Evolutionary conservation across 495 filamentous ascomycete species (phyloP).

Genomic region (Penicillium roqueforti): DNA sequence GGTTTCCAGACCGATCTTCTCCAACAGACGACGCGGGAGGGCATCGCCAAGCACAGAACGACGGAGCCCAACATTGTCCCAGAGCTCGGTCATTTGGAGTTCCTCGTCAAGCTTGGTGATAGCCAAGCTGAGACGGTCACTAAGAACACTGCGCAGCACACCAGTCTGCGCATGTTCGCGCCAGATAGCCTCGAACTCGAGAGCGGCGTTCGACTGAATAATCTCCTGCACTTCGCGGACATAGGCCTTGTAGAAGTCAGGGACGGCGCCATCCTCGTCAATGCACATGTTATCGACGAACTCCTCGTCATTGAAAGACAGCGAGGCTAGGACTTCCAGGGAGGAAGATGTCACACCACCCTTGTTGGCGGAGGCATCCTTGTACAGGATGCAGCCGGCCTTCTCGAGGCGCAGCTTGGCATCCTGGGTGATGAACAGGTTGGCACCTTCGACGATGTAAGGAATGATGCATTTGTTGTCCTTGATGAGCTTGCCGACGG

Average conservation of each 20-base stretch:
- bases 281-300: slow-evolving; percentile 95
- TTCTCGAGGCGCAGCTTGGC: slow-evolving; percentile 92
- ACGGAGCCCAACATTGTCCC: slow-evolving; percentile 77
- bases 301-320: slow-evolving; percentile 84
- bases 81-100: slow-evolving; percentile 85
- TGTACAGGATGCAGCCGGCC: slow-evolving; percentile 90
- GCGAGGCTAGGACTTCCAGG: slow-evolving; percentile 87
- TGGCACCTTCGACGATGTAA: slow-evolving; percentile 96
- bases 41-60: slow-evolving; percentile 78
- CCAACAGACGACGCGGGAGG: slow-evolving; percentile 74
- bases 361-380: slow-evolving; percentile 98
- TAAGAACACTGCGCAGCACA: slow-evolving; percentile 73
- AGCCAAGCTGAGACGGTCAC: slow-evolving; percentile 80
- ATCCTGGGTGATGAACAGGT: slow-evolving; percentile 98
- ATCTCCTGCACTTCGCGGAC: slow-evolving; percentile 86
- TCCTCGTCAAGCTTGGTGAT: slow-evolving; percentile 96
- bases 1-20: slow-evolving; percentile 84
- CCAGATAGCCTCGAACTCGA: slow-evolving; percentile 99
- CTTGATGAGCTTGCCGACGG: slow-evolving; percentile 75
- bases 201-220: slow-evolving; percentile 81
- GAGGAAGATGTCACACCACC: slow-evolving; percentile 98
- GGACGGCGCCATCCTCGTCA: slow-evolving; percentile 67
- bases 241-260: slow-evolving; percentile 87
- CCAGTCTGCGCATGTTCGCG: slow-evolving; percentile 82
- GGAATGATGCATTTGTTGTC: slow-evolving; percentile 80